Conservation (phyloP, 129 eudicot species). For the Lactuca saligna region DNA sequence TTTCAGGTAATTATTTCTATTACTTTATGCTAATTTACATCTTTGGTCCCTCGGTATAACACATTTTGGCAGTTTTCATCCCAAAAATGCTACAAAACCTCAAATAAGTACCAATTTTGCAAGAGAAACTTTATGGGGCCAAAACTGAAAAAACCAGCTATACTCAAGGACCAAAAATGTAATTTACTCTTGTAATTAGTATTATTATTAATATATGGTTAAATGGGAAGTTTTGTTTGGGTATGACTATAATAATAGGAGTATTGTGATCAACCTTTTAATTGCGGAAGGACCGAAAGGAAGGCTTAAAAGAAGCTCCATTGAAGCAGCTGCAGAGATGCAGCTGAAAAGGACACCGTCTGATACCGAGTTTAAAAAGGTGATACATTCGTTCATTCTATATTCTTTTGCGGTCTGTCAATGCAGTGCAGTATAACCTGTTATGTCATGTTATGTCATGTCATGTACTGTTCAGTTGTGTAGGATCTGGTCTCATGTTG, state of each 20-base stretch:
- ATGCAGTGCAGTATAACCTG: no score
- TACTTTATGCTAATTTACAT: no score
- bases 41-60: no score
- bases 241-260: constrained; percentile 36
- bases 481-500: background rate
- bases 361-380: constrained; percentile 61
- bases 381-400: constrained; percentile 20
- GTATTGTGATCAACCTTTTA: constrained; percentile 68
- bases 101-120: no score
- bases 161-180: background rate
- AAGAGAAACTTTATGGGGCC: no score
- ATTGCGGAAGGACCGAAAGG: constrained; percentile 68
- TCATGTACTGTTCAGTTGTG: background rate
- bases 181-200: background rate
- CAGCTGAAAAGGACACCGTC: constrained; percentile 55
- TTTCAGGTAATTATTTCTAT: constrained; percentile 47
- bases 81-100: no score
- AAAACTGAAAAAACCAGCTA: no score
- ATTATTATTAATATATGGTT: background rate
- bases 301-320: constrained; percentile 71
- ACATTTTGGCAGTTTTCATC: no score
- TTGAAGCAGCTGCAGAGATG: constrained; percentile 66
- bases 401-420: background rate
- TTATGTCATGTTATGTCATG: no score
- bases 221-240: background rate